Percentiles rank a stretch among this genome's conserved stretches.
phyloP scores from a whole-genome alignment of 352 stramenopile species.

The Phytophthora sansomeana region DNA sequence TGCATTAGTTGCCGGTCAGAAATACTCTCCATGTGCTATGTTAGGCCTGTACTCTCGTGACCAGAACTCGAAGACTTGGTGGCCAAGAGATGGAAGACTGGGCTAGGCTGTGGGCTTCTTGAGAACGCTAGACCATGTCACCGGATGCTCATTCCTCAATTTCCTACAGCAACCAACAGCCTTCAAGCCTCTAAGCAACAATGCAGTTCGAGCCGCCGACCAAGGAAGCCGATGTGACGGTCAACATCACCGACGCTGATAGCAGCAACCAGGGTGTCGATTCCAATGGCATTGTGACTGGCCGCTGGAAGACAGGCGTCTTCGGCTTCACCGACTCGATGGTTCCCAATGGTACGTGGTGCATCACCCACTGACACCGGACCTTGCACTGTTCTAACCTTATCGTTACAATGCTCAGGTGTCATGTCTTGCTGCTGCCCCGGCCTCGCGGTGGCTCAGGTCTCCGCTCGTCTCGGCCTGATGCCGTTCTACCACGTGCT shows the following conservation, averaged over 20 bases:
- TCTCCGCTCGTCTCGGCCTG: conserved; percentile 65
- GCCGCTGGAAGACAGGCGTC: conserved; percentile 78
- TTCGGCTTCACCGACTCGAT: conserved; percentile 75
- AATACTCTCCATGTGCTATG: conserved; percentile 30
- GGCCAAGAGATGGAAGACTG: not conserved
- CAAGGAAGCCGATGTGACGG: conserved; percentile 55
- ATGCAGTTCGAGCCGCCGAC: conserved; percentile 72
- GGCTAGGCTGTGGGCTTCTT: not conserved
- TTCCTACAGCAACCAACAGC: conserved; percentile 21
- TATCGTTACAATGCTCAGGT: conserved; percentile 21
- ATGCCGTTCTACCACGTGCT: conserved; percentile 69
- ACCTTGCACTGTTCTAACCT: not conserved
- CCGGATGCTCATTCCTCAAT: conserved; percentile 38
- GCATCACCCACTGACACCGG: not conserved
- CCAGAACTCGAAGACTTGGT: conserved; percentile 27
- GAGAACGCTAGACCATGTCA: not conserved
- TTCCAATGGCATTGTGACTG: conserved; percentile 76
- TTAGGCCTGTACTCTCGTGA: conserved; percentile 13
- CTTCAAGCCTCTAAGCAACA: conserved; percentile 21
- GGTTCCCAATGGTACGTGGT: conserved; percentile 70
- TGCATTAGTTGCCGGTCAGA: conserved; percentile 13
- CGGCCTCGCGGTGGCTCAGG: conserved; percentile 66
- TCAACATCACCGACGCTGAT: conserved; percentile 46
- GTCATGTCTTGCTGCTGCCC: conserved; percentile 78
- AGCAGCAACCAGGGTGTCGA: conserved; percentile 54